Conservation (phyloP, 2,329 filamentous ascomycete genomes). For the Monilinia polystroma region DNA sequence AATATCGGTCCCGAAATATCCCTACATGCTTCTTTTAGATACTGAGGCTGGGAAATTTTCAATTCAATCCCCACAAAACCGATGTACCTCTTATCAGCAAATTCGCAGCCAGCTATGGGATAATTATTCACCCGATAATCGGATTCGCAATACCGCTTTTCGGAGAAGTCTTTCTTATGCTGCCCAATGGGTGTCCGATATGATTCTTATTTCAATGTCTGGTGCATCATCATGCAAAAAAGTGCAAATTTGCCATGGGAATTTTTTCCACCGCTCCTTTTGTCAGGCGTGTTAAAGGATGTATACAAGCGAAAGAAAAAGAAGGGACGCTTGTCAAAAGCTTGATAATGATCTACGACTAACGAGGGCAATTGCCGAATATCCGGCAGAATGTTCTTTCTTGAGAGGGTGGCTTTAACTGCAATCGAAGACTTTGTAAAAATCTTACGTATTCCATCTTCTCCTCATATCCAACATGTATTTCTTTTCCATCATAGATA, state of each 20-base stretch:
- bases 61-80: conserved; percentile 3
- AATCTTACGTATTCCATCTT: not conserved
- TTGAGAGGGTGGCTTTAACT: conserved; percentile 7
- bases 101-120: not conserved
- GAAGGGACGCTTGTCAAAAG: conserved; percentile 8
- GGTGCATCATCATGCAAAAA: conserved; percentile 1
- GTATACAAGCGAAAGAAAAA: not conserved
- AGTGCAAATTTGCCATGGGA: no score
- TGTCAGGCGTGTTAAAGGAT: conserved; percentile 4
- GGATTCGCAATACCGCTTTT: conserved; percentile 15
- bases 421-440: conserved; percentile 3
- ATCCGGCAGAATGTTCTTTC: conserved; percentile 9
- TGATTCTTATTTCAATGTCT: not conserved
- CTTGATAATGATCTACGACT: not conserved
- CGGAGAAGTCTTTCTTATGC: not conserved
- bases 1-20: conserved; percentile 11
- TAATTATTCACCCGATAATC: conserved; percentile 16
- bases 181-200: not conserved
- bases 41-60: not conserved
- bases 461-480: not conserved
- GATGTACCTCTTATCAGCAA: conserved; percentile 7
- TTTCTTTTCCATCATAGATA: not conserved
- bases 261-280: not conserved
- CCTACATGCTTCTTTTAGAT: not conserved
- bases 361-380: conserved; percentile 16